Conservation (phyloP, 176 grass and related monocot genomes). For the Avena sativa region DNA sequence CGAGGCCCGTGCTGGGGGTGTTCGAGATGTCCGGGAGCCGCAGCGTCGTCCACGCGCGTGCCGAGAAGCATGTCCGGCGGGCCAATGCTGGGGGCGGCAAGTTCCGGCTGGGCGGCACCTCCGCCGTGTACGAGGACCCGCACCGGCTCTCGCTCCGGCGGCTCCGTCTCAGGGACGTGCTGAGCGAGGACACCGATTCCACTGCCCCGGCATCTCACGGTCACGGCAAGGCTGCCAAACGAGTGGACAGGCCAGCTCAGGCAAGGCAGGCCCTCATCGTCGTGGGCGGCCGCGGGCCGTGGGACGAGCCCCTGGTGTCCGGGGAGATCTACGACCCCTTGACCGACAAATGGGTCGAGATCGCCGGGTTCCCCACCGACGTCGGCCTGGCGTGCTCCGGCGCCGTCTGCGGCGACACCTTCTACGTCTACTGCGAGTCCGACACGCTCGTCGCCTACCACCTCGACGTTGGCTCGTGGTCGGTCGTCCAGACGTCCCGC, state of each 20-base stretch:
- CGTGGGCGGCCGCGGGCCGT: conserved; percentile 71
- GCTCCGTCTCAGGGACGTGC: conserved; percentile 65
- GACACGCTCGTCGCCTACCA: conserved; percentile 88
- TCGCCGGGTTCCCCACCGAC: conserved; percentile 69
- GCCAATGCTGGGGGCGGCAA: conserved; percentile 29
- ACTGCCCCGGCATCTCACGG: neutral
- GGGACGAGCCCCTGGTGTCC: conserved; percentile 85
- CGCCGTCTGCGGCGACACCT: conserved; percentile 59
- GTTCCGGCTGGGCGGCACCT: conserved; percentile 57
- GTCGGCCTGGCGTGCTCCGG: conserved; percentile 76
- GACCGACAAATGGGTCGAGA: conserved; percentile 72
- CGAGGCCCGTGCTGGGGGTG: conserved; percentile 69
- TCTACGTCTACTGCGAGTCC: conserved; percentile 88
- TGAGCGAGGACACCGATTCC: conserved; percentile 52
- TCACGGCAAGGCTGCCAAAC: conserved; percentile 3
- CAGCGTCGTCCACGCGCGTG: conserved; percentile 51
- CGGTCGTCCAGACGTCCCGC: conserved; percentile 57
- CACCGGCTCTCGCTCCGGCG: conserved; percentile 69
- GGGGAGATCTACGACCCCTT: conserved; percentile 78
- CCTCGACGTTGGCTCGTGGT: conserved; percentile 69
- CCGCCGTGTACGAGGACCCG: conserved; percentile 79
- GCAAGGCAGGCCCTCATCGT: conserved; percentile 67
- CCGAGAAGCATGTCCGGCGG: conserved; percentile 27
- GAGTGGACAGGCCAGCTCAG: neutral
- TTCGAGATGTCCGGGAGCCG: conserved; percentile 62